A percentile compares a stretch with the other conserved stretches of the same genome.
Conservation (phyloP, 805 yeast genomes). For the Lipomyces orientalis region DNA sequence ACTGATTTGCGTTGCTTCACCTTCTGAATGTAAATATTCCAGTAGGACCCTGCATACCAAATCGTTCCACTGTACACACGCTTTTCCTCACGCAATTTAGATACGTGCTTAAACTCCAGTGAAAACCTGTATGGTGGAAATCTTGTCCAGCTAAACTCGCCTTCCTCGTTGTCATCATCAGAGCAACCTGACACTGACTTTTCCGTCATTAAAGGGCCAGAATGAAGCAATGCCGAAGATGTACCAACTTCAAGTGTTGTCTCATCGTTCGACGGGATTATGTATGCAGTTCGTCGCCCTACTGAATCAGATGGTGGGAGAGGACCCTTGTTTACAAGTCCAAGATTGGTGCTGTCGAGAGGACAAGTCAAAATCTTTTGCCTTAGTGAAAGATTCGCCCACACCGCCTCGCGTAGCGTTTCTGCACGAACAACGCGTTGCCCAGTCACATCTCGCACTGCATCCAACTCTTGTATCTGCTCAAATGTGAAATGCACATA, state of each 20-base stretch:
- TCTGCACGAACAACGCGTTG: slow-evolving; percentile 49
- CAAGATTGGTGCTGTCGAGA: slow-evolving; percentile 8
- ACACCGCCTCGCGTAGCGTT: slow-evolving; percentile 54
- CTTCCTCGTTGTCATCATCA: slow-evolving; percentile 10
- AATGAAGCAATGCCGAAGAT: slow-evolving; percentile 39
- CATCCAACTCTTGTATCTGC: slow-evolving; percentile 53
- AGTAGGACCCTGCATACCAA: slow-evolving; percentile 68
- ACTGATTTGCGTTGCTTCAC: slow-evolving; percentile 48
- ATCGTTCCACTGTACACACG: slow-evolving; percentile 58
- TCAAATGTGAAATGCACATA: slow-evolving; percentile 58
- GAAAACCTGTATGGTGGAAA: slow-evolving; percentile 63
- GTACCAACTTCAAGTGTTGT: slow-evolving; percentile 55
- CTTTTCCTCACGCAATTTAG: slow-evolving; percentile 52
- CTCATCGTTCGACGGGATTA: slow-evolving; percentile 51
- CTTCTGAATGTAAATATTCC: slow-evolving; percentile 63
- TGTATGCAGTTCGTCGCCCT: slow-evolving; percentile 16
- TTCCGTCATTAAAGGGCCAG: not conserved
- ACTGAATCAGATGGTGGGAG: slow-evolving; percentile 7
- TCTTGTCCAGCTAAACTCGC: slow-evolving; percentile 41
- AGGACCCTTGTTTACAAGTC: slow-evolving; percentile 13
- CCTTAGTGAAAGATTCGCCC: slow-evolving; percentile 56
- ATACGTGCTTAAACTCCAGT: slow-evolving; percentile 56
- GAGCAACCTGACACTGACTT: not conserved
- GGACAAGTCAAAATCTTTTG: slow-evolving; percentile 48
- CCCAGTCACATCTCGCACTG: slow-evolving; percentile 48